These are phyloP conservation scores for Ambrosia trifida DNA, from an alignment of 129 eudicot species.

Conservation along the genomic window DNA sequence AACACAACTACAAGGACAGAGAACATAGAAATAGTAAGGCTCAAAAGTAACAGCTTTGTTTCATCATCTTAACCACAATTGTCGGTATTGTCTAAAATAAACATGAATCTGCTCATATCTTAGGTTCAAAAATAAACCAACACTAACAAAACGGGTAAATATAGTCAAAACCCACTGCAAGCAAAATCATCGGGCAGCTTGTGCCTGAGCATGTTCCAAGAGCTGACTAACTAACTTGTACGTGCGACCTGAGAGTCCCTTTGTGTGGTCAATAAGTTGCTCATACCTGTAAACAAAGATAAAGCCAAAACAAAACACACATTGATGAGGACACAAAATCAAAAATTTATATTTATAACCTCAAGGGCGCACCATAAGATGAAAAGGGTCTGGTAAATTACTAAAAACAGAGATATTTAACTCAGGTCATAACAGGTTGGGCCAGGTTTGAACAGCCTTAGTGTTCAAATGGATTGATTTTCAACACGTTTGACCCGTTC, in stretches of 20 bases:
- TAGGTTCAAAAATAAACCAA: slow-evolving; percentile 9
- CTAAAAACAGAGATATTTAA: not conserved
- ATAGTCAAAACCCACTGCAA: slow-evolving; percentile 28
- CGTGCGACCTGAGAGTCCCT: slow-evolving; percentile 80
- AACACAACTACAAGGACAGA: not conserved
- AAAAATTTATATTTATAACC: not conserved
- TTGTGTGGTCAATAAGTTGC: slow-evolving; percentile 97
- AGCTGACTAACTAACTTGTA: slow-evolving; percentile 79
- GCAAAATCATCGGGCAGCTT: slow-evolving; percentile 55
- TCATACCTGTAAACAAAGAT: slow-evolving; percentile 58
- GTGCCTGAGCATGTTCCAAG: slow-evolving; percentile 77
- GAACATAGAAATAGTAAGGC: not conserved
- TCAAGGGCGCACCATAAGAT: not conserved
- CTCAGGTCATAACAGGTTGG: not conserved
- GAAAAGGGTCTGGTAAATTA: not conserved
- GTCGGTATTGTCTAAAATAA: not conserved
- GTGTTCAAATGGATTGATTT: no score
- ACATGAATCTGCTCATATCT: slow-evolving; percentile 26
- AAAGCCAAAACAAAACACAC: no score
- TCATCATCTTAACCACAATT: slow-evolving; percentile 20
- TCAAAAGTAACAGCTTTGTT: slow-evolving; percentile 23
- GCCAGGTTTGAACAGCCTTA: not conserved
- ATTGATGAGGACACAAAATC: not conserved
- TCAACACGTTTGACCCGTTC: not conserved
- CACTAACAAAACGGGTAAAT: slow-evolving; percentile 6